Percentiles rank a stretch among this genome's conserved stretches.
Evolutionary conservation across 106 monocot species (phyloP).

Genomic region (Dendrobium officinale): DNA sequence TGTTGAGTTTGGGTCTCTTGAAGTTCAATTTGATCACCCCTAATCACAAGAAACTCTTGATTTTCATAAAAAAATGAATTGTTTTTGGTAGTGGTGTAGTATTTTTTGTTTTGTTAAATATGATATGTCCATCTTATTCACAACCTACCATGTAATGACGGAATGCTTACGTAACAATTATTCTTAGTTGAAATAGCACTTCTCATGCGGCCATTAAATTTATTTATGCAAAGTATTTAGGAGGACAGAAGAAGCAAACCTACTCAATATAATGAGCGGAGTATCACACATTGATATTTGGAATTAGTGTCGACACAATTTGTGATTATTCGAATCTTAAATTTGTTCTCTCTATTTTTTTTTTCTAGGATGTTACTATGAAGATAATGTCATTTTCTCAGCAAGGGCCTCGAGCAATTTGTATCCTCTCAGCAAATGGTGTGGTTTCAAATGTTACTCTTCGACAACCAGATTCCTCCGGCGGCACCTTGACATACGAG

Average conservation of each 20-base stretch:
- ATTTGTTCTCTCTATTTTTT: background rate
- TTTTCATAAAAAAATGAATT: too few relatives aligned
- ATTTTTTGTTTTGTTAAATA: too few relatives aligned
- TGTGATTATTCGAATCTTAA: background rate
- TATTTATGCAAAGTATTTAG: background rate
- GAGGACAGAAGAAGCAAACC: too few relatives aligned
- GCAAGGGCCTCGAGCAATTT: conserved; percentile 41
- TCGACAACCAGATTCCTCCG: conserved; percentile 67
- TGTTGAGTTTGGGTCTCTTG: too few relatives aligned
- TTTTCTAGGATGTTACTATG: conserved; percentile 65
- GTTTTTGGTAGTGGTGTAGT: too few relatives aligned
- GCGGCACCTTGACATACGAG: conserved; percentile 80
- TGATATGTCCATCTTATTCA: too few relatives aligned
- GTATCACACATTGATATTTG: too few relatives aligned
- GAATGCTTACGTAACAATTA: background rate
- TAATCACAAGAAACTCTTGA: too few relatives aligned
- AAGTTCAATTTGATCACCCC: too few relatives aligned
- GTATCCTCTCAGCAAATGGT: conserved; percentile 73
- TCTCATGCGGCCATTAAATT: background rate
- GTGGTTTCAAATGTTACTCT: conserved; percentile 77
- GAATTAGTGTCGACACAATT: too few relatives aligned
- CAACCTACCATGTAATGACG: too few relatives aligned
- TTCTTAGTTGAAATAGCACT: background rate
- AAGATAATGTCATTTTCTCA: conserved; percentile 76
- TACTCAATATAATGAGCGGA: too few relatives aligned